Evolutionary conservation across 2,329 filamentous ascomycete species (phyloP), one percentile per base, ranked within the genome.

Genomic region (Xylariaceae sp.): DNA sequence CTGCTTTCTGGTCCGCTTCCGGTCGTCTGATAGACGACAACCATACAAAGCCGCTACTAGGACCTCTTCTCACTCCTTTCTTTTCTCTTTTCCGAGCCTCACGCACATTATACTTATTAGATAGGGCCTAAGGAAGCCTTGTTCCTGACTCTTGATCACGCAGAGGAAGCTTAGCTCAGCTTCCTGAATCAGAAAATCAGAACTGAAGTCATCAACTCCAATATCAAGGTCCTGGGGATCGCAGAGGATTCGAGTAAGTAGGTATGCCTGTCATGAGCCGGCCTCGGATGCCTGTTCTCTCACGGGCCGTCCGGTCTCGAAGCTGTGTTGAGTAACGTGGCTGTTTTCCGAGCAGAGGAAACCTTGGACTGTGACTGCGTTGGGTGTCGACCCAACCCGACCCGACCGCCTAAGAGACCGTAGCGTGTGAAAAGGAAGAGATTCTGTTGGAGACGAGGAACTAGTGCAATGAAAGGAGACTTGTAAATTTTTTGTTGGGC

Each of bases 1-100:
- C 58, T 56, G 52, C 58, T 59, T 35, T 59, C 37, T 8, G 4
- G 37, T 42, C 37, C 37, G 37, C 37, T 42, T 42, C 9, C 37
- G 37, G 37, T 42, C 37, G 5, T 30, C 37, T 9, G 5, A 42
- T 42, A 10, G 45, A 55, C n/a, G 10, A 18, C 44, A 5, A 5
- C 5, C 23, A 30, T 30, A 56, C 37, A 42, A 42, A 42, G 37
- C 4, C 37, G 3, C 37, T 4, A 5, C 23, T 30, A 30, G 5
- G 23, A 30, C 23, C 23, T 30, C 23, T 30, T 42, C 11, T 42
- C 7, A 42, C 11, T 42, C 8, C 37, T 10, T 42, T 42, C 11
- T 9, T 39, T 39, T 39, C 6, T 39, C 10, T 39, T 8, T 39
- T 2, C 10, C 10, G 7, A 39, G 6, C 10, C 10, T 39, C 37